These are phyloP conservation scores for Glycyrrhiza uralensis DNA, from an alignment of 306 rosid species.

Conservation along the genomic window DNA sequence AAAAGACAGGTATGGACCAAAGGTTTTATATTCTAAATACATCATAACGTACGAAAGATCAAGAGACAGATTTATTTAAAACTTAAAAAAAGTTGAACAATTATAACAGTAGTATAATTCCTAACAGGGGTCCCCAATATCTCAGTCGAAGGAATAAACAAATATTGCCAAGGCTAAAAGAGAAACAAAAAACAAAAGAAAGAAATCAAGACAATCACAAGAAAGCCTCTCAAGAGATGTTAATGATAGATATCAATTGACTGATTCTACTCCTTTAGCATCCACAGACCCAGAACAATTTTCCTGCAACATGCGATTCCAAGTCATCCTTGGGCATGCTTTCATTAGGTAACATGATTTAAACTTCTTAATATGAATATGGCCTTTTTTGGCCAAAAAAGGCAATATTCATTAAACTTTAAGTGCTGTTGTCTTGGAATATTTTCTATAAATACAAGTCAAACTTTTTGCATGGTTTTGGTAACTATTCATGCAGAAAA, in stretches of 20 bases:
- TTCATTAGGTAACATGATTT: not conserved
- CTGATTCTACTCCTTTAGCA: not conserved
- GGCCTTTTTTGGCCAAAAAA: not conserved
- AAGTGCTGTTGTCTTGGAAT: not conserved
- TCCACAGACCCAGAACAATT: not conserved
- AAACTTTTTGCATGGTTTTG: not conserved
- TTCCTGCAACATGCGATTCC: not conserved
- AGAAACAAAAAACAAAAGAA: not conserved
- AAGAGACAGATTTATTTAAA: not conserved
- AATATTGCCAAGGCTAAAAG: not conserved
- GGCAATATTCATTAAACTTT: not conserved
- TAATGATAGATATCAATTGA: slow-evolving; percentile 1
- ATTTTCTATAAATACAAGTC: not conserved
- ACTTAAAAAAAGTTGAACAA: not conserved
- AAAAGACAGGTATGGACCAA: not conserved
- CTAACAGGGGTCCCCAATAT: not conserved
- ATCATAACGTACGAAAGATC: not conserved
- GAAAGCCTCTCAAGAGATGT: not conserved
- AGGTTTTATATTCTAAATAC: not conserved
- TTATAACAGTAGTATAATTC: not conserved
- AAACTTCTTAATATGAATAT: not conserved
- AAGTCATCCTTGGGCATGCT: slow-evolving; percentile 3
- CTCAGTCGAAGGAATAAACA: not conserved
- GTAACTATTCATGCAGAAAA: not conserved
- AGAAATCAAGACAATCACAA: not conserved